A percentile compares a stretch with the other conserved stretches of the same genome.
phyloP scores from a whole-genome alignment of 2,329 filamentous ascomycete genomes.

The Dactylellina sp. region DNA sequence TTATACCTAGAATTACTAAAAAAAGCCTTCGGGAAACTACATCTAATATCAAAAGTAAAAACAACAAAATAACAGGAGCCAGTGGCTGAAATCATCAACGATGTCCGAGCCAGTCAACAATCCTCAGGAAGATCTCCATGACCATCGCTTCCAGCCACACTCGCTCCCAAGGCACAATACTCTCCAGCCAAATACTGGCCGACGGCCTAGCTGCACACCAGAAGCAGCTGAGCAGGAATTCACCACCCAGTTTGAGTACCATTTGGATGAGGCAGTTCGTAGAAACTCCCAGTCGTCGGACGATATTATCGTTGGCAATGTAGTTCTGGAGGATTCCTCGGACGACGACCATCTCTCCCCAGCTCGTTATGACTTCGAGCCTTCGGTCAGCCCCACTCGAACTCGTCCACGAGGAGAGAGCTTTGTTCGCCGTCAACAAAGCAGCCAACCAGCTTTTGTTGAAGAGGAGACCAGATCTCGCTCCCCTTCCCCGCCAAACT shows the following conservation, averaged over 20 bases:
- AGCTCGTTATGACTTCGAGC: slow-evolving; percentile 75
- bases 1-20: slow-evolving; percentile 10
- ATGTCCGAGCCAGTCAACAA: slow-evolving; percentile 20
- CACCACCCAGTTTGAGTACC: slow-evolving; percentile 50
- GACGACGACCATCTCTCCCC: slow-evolving; percentile 61
- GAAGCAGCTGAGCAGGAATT: slow-evolving; percentile 53
- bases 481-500: slow-evolving; percentile 90
- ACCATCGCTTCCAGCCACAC: slow-evolving; percentile 60
- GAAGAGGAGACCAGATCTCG: slow-evolving; percentile 66
- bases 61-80: not conserved
- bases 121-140: slow-evolving; percentile 58
- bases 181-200: slow-evolving; percentile 8
- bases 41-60: not conserved
- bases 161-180: slow-evolving; percentile 60
- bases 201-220: slow-evolving; percentile 51
- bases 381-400: slow-evolving; percentile 86
- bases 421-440: slow-evolving; percentile 69
- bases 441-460: slow-evolving; percentile 63
- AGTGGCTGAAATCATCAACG: not conserved
- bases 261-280: slow-evolving; percentile 44
- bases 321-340: slow-evolving; percentile 56
- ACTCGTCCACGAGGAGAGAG: slow-evolving; percentile 78
- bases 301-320: slow-evolving; percentile 54
- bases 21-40: slow-evolving; percentile 3
- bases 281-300: slow-evolving; percentile 53